Percentiles rank a stretch among this genome's conserved stretches.
Evolutionary conservation across 1,284 basidiomycete genomes (phyloP).

Genomic region (Sphaerobolus stellatus): DNA sequence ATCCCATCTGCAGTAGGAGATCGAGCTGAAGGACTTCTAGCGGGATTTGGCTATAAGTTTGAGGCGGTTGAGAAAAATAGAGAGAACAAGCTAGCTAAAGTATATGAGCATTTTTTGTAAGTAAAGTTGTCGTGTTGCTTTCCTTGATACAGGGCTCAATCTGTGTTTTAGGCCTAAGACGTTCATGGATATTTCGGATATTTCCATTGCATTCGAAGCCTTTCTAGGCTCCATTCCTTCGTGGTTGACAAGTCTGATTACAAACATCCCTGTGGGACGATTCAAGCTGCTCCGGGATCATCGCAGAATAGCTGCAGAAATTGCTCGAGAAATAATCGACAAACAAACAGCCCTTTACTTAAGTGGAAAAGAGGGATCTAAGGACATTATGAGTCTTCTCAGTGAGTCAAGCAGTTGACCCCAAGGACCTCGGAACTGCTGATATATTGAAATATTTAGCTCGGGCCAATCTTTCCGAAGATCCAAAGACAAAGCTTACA

Average conservation of each 20-base stretch:
- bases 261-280: neutral
- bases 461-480: constrained; percentile 2
- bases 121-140: neutral
- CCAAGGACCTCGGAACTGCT: neutral
- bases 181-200: neutral
- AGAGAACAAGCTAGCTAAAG: constrained; percentile 14
- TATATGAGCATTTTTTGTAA: constrained; percentile 22
- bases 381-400: constrained; percentile 2
- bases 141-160: neutral
- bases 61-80: constrained; percentile 20
- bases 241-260: neutral
- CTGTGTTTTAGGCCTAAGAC: neutral
- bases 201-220: neutral
- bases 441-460: neutral
- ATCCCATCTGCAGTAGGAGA: neutral
- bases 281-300: neutral
- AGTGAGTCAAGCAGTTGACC: neutral
- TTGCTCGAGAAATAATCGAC: constrained; percentile 1
- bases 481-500: neutral
- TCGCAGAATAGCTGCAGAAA: neutral
- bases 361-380: constrained; percentile 1
- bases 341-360: neutral
- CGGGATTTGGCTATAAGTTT: constrained; percentile 26
- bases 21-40: constrained; percentile 8
- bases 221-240: neutral